Conservation (phyloP, 495 filamentous ascomycete genomes). For the Aspergillus heteromorphus region DNA sequence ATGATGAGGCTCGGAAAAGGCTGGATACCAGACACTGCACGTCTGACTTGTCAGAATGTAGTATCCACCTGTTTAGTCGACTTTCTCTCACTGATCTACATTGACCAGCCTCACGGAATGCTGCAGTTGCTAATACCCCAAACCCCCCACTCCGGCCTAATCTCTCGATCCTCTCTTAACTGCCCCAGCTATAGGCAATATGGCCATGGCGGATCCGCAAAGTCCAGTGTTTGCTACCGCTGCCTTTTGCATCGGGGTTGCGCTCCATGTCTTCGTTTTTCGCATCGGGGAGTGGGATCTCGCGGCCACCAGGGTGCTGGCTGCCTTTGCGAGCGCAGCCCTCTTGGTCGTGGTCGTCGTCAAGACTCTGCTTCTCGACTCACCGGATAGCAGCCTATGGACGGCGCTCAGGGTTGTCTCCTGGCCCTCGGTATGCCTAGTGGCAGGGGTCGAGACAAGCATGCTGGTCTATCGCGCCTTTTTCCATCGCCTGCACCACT, state of each 20-base stretch:
- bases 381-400: not conserved
- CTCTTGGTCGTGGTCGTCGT: not conserved
- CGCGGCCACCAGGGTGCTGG: not conserved
- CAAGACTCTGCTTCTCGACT: not conserved
- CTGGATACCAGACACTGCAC: too few relatives aligned
- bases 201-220: not conserved
- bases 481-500: slow-evolving; percentile 28
- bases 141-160: not conserved
- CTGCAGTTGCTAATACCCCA: not conserved
- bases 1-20: too few relatives aligned
- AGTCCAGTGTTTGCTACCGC: not conserved
- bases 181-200: too few relatives aligned
- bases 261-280: not conserved
- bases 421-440: not conserved
- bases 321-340: not conserved
- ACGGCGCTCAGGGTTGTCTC: not conserved
- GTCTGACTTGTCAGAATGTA: too few relatives aligned
- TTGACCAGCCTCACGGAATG: not conserved
- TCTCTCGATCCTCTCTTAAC: too few relatives aligned
- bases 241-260: not conserved
- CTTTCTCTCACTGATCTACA: not conserved
- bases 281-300: not conserved
- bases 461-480: slow-evolving; percentile 31
- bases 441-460: slow-evolving; percentile 20
- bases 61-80: too few relatives aligned